Evolutionary conservation across 768 basidiomycete species (phyloP).

Genomic region (Rhizopogon vulgaris): DNA sequence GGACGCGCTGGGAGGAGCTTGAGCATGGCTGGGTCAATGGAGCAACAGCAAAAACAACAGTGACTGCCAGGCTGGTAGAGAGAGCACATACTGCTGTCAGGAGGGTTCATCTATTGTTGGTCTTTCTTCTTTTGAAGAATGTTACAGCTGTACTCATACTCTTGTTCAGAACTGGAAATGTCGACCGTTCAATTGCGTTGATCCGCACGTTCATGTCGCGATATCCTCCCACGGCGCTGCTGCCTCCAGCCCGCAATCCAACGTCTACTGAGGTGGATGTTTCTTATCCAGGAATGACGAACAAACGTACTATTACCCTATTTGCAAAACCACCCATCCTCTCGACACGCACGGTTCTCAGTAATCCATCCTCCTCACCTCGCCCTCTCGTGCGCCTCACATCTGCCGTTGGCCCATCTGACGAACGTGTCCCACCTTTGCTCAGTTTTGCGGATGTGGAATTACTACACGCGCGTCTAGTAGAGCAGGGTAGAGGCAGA

Average conservation of each 20-base stretch:
- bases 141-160: neutral
- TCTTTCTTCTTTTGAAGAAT: conserved; percentile 5
- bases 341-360: conserved; percentile 53
- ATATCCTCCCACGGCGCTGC: conserved; percentile 57
- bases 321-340: conserved; percentile 43
- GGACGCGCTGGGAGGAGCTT: conserved; percentile 53
- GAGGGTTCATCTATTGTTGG: conserved; percentile 56
- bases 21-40: conserved; percentile 34
- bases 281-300: neutral
- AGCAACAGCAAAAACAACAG: conserved; percentile 14
- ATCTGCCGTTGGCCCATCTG: conserved; percentile 51
- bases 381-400: conserved; percentile 71
- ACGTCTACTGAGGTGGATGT: neutral
- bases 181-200: conserved; percentile 48
- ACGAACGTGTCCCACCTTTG: conserved; percentile 77
- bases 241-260: conserved; percentile 14
- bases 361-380: conserved; percentile 15
- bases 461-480: conserved; percentile 67
- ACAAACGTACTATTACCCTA: conserved; percentile 9
- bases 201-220: conserved; percentile 55
- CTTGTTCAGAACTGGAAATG: conserved; percentile 37
- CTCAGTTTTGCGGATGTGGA: conserved; percentile 75
- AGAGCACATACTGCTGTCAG: conserved; percentile 65
- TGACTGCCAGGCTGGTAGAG: conserved; percentile 51
- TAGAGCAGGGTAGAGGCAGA: conserved; percentile 33